Conservation (phyloP, 768 basidiomycete genomes). For the Amanita fuliginea region DNA sequence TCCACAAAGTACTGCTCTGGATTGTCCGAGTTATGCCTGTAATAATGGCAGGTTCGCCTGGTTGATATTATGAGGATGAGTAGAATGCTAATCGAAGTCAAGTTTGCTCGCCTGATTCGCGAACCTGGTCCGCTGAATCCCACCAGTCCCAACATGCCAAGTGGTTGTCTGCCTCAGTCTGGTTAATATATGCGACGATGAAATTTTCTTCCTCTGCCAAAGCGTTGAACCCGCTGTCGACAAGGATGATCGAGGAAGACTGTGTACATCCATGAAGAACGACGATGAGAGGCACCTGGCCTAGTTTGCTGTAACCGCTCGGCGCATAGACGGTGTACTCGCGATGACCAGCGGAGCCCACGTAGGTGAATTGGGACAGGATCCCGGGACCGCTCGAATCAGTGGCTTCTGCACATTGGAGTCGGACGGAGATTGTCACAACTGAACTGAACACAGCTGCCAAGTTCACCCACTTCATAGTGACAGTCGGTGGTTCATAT, state of each 20-base stretch:
- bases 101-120: background rate
- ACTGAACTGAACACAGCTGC: background rate
- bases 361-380: background rate
- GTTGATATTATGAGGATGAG: background rate
- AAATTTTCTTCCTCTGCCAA: background rate
- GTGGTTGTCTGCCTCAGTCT: background rate
- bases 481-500: no score
- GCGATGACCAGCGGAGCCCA: background rate
- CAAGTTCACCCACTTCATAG: background rate
- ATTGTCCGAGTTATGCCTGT: background rate
- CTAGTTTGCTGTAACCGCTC: background rate
- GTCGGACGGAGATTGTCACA: background rate
- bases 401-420: background rate
- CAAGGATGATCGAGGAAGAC: background rate
- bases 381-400: background rate
- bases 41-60: conserved; percentile 1
- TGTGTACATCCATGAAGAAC: background rate
- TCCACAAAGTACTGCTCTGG: background rate
- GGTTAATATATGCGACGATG: background rate
- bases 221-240: background rate
- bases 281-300: background rate
- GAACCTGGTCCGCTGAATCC: background rate
- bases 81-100: background rate
- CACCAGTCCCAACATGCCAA: background rate
- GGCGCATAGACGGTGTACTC: background rate